Base-by-base conservation (phyloP, 768 basidiomycete species). In the Lentinula aciculospora region DNA sequence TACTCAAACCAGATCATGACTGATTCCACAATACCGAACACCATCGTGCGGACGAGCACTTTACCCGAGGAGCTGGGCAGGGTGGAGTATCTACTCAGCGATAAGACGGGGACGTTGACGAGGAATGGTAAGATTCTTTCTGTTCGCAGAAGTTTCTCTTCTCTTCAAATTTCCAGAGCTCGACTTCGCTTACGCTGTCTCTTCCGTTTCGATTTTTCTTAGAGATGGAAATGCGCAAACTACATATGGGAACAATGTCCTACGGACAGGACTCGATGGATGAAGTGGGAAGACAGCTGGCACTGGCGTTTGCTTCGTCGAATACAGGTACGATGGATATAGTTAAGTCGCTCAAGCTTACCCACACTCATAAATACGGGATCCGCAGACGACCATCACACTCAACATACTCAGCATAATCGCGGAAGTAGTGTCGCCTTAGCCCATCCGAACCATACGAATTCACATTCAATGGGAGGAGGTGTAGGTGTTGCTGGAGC, bases 161-260 rank as follows among this genome's bases (percentile, higher is more conserved):
- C n/a, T n/a, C 67, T 50, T 19, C 31, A 17, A 12, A 15, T 17
- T n/a, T n/a, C n/a, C n/a, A n/a, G n/a, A n/a, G n/a, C n/a, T n/a
- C n/a, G n/a, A n/a, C n/a, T n/a, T n/a, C 25, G 27, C 12, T 10
- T 42, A 23, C 27, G 7, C 17, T 27, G 7, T 13, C 39, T 19
- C 53, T 8, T 36, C 27, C 21, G 21, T 29, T 3, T 15, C 32
- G 2, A 31, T 9, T 34, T 31, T 15, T 19, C 23, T 17, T 69
- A 98, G 96, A 98, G 69, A 99, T 99, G 97, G 96, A 98, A 72
- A 91, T 98, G 89, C 94, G 89, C 78, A 99, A 97, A 69, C 76
- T 99, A 28, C 97, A 98, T 66, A 92, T 98, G 89, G 97, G 97
- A 4, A 99, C 97, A 1, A 92, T 98, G 82, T 95, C 93, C 0